A percentile compares a stretch with the other conserved stretches of the same genome.
These are phyloP conservation scores for Trichoderma simmonsii DNA, from an alignment of 2,329 filamentous ascomycete species.

Conservation along the genomic window DNA sequence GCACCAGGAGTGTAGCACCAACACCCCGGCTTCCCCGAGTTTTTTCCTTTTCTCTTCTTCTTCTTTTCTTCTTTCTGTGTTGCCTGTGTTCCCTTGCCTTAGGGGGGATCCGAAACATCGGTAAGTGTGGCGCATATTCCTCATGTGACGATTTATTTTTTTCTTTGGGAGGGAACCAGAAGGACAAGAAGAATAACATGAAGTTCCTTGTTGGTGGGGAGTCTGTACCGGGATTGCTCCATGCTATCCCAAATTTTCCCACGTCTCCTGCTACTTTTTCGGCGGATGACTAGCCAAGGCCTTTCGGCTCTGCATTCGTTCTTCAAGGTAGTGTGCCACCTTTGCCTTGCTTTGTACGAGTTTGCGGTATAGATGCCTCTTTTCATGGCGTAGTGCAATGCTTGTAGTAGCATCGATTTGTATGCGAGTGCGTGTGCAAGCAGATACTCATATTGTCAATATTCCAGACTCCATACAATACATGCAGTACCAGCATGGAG, in stretches of 20 bases:
- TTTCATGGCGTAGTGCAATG: not conserved
- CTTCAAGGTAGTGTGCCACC: not conserved
- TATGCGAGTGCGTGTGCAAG: not conserved
- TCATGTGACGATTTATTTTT: not conserved
- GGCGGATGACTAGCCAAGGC: not conserved
- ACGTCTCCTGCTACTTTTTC: not conserved
- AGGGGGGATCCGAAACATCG: not conserved
- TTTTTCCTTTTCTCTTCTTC: slow-evolving; percentile 1
- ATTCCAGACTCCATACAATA: not conserved
- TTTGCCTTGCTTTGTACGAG: not conserved
- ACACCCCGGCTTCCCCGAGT: slow-evolving; percentile 6
- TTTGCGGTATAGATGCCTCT: not conserved
- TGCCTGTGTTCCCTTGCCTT: not conserved
- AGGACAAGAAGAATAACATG: not conserved
- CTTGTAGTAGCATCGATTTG: not conserved
- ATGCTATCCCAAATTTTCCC: not conserved
- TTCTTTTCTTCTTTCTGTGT: not conserved
- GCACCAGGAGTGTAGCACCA: slow-evolving; percentile 4
- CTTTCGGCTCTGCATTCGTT: not conserved
- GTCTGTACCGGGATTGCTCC: not conserved
- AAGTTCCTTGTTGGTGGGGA: not conserved
- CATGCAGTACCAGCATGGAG: not conserved
- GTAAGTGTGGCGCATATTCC: not conserved
- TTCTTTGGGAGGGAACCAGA: not conserved
- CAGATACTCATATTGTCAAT: not conserved